Evolutionary conservation across 805 yeast species (phyloP), one percentile per base, ranked within the genome.

Genomic region (Candida pseudoglaebosa): DNA sequence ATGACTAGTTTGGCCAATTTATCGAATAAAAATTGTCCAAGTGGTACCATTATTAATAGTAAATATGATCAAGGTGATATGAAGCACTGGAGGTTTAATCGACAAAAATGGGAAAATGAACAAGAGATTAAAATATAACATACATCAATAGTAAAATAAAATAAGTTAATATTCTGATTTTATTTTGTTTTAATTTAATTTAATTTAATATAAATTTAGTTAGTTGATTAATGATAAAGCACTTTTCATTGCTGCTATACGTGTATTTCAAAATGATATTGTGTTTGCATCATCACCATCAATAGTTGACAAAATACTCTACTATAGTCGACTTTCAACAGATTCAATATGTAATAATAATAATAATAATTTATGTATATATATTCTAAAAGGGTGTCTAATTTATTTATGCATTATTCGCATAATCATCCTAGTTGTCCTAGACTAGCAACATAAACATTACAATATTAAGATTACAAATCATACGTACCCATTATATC

Each of bases 51-150:
- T 15, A 70, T 67, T 44, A 76, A 73, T 37, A 74, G 76, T 3
- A 80, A 79, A 50, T 73, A 78, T 31, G 85, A 78, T 42, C 48
- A 59, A 14, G 73, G 71, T 14, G 61, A 65, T 2, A 56, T 76
- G 12, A 62, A 70, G 30, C 95, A 85, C 59, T 85, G 95, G 95
- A 77, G 90, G 65, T 76, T 82, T 48, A 65, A 64, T 43, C 65
- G 73, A 39, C 62, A 64, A 24, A 70, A 70, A 41, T 80, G 84
- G 77, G 71, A 71, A 40, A 57, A 62, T 9, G 93, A 84, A 53
- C 56, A 64, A 29, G 91, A 84, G 47, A 70, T 84, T 32, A 67
- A 54, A 37, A 53, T 77, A 33, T 73, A 40, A 47, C 38, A 21
- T 21, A 21, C 24, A 21, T 21, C 6, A 7, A 7, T 6, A 21